Base-by-base conservation (phyloP, 495 filamentous ascomycete genomes). In the Aspergillus nidulans region DNA sequence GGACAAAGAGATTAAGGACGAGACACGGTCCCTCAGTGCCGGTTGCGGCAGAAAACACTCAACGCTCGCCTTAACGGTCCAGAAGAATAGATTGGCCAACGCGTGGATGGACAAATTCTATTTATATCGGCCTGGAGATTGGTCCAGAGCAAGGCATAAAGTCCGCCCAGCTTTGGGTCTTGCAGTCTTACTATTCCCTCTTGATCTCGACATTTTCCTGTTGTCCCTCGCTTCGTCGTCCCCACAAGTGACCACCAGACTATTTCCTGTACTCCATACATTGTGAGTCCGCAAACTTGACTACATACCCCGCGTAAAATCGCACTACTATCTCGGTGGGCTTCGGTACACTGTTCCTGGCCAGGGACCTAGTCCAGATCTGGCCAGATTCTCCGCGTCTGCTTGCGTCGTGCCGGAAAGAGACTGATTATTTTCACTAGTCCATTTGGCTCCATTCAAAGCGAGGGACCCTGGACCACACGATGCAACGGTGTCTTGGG, bases 351-450 rank as follows among this genome's bases (percentile, higher is more conserved):
- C 9, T 4, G 26, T 42, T 40, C 36, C 15, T 2, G 39, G 2
- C 15, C 18, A 49, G 16, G 10, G 46, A 16, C 24, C 46, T 13
- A 38, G 30, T 21, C 47, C 47, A 38, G 47, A 6, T 34, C 10
- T 12, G 15, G 41, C 15, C 42, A 15, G 13, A 1, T 9, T 49
- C 28, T 28, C 51, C 49, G 49, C n/a, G n/a, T n/a, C n/a, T n/a
- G n/a, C 44, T 52, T 58, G 51, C 55, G 47, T 55, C 47, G 51
- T 30, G 44, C 50, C 55, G 52, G 20, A 58, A 44, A 46, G 44
- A 52, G 38, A 24, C n/a, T 34, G 23, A 48, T 49, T 52, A 52
- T 52, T 55, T 26, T 51, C 59, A 61, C 53, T 57, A 61, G 56
- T 46, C 36, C 8, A 49, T 49, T 32, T 32, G 24, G 47, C 32